Percentiles rank a stretch among this genome's conserved stretches.
Evolutionary conservation across 495 filamentous ascomycete species (phyloP).

Genomic region (Trichoderma gamsii): DNA sequence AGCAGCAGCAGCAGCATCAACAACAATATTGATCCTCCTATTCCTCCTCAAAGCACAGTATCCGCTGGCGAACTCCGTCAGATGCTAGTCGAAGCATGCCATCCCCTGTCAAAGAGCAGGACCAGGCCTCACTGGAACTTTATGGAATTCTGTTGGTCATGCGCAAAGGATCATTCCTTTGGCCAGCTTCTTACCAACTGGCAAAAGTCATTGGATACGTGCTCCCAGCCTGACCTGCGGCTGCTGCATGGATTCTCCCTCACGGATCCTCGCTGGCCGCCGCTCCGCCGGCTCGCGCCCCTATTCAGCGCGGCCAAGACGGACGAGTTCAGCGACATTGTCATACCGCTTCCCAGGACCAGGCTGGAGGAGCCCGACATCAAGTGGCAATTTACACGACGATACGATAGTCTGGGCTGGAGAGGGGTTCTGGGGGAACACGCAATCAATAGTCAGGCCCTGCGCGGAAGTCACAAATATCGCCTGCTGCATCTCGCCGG

Average conservation of each 20-base stretch:
- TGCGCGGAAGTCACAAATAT: slow-evolving; percentile 44
- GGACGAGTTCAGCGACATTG: slow-evolving; percentile 58
- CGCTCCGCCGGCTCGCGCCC: slow-evolving; percentile 58
- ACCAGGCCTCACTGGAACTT: slow-evolving; percentile 46
- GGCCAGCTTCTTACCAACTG: slow-evolving; percentile 61
- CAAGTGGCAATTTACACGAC: slow-evolving; percentile 43
- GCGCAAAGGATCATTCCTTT: slow-evolving; percentile 60
- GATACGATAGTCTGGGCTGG: slow-evolving; percentile 55
- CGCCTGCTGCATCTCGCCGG: slow-evolving; percentile 59
- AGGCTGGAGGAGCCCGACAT: slow-evolving; percentile 43
- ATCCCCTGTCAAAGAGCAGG: slow-evolving; percentile 52
- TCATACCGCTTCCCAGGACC: slow-evolving; percentile 74
- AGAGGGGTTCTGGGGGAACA: slow-evolving; percentile 44
- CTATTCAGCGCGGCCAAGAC: slow-evolving; percentile 71
- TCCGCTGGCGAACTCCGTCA: slow-evolving; percentile 46
- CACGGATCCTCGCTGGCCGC: slow-evolving; percentile 55
- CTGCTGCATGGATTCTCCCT: slow-evolving; percentile 67
- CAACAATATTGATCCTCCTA: neutral
- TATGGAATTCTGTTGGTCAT: slow-evolving; percentile 54
- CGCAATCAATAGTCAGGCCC: slow-evolving; percentile 29
- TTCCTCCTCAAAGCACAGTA: slow-evolving; percentile 1
- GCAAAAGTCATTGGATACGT: slow-evolving; percentile 58
- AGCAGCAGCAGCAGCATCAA: neutral
- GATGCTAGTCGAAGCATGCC: slow-evolving; percentile 48
- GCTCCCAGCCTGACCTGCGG: slow-evolving; percentile 74